phyloP scores from a whole-genome alignment of 768 basidiomycete genomes.

The Hysterangium stoloniferum region DNA sequence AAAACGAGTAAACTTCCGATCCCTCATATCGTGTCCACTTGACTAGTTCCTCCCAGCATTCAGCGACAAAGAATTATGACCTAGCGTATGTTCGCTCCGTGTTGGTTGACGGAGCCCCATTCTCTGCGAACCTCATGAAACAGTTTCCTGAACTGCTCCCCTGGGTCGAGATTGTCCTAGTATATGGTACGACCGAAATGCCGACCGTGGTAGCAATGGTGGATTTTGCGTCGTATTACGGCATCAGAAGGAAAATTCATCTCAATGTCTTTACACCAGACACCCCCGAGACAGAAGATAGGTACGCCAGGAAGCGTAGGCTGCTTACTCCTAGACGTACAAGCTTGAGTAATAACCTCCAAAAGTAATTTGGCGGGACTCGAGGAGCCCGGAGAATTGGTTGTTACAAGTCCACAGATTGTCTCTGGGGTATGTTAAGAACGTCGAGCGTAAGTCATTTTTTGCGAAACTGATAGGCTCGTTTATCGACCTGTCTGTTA shows the following conservation, averaged over 20 bases:
- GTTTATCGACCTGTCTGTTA: neutral
- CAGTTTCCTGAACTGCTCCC: slow-evolving; percentile 40
- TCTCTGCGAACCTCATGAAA: slow-evolving; percentile 45
- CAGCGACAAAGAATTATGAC: slow-evolving; percentile 42
- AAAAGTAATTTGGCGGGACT: slow-evolving; percentile 36
- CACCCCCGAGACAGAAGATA: no score
- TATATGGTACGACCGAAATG: slow-evolving; percentile 62
- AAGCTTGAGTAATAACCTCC: slow-evolving; percentile 35
- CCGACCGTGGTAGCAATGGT: slow-evolving; percentile 45
- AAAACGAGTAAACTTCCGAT: no score
- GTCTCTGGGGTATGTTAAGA: slow-evolving; percentile 28
- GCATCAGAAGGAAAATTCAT: neutral
- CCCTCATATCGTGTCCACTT: neutral
- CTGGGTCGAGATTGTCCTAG: slow-evolving; percentile 37
- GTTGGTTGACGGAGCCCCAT: slow-evolving; percentile 52
- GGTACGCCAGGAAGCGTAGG: slow-evolving; percentile 28
- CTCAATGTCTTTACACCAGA: neutral
- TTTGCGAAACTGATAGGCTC: no score
- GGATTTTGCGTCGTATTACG: slow-evolving; percentile 34
- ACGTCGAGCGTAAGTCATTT: slow-evolving; percentile 17
- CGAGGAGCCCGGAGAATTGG: slow-evolving; percentile 43
- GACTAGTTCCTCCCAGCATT: slow-evolving; percentile 31
- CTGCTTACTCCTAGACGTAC: slow-evolving; percentile 35
- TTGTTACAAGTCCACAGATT: slow-evolving; percentile 36
- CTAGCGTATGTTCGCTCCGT: slow-evolving; percentile 39